Conservation (phyloP, 2,329 filamentous ascomycete genomes). For the Coniochaeta hoffmannii region DNA sequence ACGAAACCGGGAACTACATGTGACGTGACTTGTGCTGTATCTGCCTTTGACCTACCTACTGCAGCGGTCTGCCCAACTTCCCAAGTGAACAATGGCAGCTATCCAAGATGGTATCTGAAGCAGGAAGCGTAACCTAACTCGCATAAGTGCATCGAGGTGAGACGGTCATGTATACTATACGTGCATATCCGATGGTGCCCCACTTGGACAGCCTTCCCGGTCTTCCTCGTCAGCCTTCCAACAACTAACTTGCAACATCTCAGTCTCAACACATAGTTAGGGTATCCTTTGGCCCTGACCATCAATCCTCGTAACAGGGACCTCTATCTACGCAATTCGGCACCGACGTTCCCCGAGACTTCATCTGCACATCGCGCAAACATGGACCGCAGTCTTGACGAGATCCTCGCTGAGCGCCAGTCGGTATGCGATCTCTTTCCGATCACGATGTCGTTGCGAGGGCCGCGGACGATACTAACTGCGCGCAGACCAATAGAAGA, state of each 20-base stretch:
- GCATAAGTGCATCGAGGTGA: background rate
- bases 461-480: constrained; percentile 8
- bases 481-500: constrained; percentile 12
- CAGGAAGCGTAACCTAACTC: no score
- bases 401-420: constrained; percentile 44
- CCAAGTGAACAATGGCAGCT: background rate
- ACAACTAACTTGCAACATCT: background rate
- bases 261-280: background rate
- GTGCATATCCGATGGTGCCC: background rate
- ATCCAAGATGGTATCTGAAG: background rate
- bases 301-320: background rate
- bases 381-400: constrained; percentile 49
- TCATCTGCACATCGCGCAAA: background rate
- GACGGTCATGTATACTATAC: no score
- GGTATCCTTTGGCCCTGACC: background rate
- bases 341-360: background rate
- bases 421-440: constrained; percentile 17
- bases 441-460: no score
- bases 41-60: constrained; percentile 3
- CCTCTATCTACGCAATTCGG: background rate
- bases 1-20: constrained; percentile 2
- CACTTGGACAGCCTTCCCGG: constrained; percentile 1
- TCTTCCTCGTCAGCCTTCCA: background rate
- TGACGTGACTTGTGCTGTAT: background rate
- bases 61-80: no score